These are phyloP conservation scores for Cercospora zeina DNA, from an alignment of 2,329 filamentous ascomycete genomes.

Conservation along the genomic window DNA sequence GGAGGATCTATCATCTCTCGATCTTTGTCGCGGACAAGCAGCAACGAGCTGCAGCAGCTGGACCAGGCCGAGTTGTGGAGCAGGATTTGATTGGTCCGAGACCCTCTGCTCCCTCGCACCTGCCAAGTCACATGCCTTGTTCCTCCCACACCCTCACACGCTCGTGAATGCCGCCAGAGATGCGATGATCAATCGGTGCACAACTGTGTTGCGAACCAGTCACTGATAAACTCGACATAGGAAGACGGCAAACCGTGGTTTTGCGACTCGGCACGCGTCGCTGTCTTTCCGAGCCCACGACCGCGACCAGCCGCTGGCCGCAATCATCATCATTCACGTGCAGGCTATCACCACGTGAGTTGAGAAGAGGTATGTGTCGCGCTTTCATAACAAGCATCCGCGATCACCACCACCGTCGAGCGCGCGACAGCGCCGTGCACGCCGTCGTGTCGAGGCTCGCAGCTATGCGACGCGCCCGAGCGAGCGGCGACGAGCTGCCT, in stretches of 20 bases:
- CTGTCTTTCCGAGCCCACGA: slow-evolving; percentile 3
- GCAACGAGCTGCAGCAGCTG: background rate
- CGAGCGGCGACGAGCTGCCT: background rate
- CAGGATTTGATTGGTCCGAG: slow-evolving; percentile 3
- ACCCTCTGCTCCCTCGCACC: slow-evolving; percentile 1
- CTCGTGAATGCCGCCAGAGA: slow-evolving; percentile 1
- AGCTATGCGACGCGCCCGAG: background rate
- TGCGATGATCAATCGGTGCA: slow-evolving; percentile 2
- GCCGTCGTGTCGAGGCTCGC: background rate
- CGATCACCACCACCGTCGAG: slow-evolving; percentile 1
- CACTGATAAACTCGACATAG: background rate
- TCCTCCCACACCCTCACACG: background rate
- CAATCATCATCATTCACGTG: background rate
- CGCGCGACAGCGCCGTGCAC: slow-evolving; percentile 1
- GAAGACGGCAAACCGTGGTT: no score
- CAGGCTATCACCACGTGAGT: slow-evolving; percentile 1
- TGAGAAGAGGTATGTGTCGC: slow-evolving; percentile 5
- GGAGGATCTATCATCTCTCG: slow-evolving; percentile 31
- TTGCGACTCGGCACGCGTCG: background rate
- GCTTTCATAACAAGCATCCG: background rate
- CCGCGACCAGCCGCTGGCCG: slow-evolving; percentile 5
- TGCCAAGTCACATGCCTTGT: slow-evolving; percentile 5
- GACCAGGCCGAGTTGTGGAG: background rate
- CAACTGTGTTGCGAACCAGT: background rate
- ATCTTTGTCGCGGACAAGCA: background rate